These are phyloP conservation scores for Jatropha podagrica DNA, from an alignment of 441 rosid species.

Conservation along the genomic window DNA sequence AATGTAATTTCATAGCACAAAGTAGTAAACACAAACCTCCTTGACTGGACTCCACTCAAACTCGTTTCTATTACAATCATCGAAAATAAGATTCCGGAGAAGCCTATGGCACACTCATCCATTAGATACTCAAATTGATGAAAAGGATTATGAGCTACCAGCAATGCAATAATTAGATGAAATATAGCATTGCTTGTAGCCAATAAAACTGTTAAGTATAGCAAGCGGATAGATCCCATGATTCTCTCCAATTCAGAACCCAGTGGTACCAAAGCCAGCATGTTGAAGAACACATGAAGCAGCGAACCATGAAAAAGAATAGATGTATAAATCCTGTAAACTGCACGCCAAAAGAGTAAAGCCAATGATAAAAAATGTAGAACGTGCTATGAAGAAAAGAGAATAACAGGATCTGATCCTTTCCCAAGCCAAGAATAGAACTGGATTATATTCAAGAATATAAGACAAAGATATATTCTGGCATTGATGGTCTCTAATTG, in stretches of 20 bases:
- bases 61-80: slow-evolving; percentile 93
- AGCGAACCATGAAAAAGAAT: slow-evolving; percentile 84
- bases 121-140: slow-evolving; percentile 37
- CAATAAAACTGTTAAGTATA: slow-evolving; percentile 66
- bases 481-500: not conserved
- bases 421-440: not conserved
- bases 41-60: slow-evolving; percentile 81
- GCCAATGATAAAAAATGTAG: not conserved
- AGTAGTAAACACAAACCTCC: slow-evolving; percentile 58
- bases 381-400: not conserved
- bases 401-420: not conserved
- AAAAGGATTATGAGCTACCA: slow-evolving; percentile 69
- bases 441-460: not conserved
- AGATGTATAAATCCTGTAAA: slow-evolving; percentile 82
- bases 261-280: slow-evolving; percentile 95
- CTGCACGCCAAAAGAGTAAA: slow-evolving; percentile 43
- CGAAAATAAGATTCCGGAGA: slow-evolving; percentile 88
- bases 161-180: slow-evolving; percentile 70
- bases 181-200: slow-evolving; percentile 81
- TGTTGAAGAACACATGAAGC: slow-evolving; percentile 90
- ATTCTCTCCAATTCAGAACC: slow-evolving; percentile 95
- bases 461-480: not conserved
- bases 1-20: not conserved
- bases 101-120: slow-evolving; percentile 88
- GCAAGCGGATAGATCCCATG: slow-evolving; percentile 88